Base-by-base conservation (phyloP, 176 grass and related monocot species). In the Triticum urartu region DNA sequence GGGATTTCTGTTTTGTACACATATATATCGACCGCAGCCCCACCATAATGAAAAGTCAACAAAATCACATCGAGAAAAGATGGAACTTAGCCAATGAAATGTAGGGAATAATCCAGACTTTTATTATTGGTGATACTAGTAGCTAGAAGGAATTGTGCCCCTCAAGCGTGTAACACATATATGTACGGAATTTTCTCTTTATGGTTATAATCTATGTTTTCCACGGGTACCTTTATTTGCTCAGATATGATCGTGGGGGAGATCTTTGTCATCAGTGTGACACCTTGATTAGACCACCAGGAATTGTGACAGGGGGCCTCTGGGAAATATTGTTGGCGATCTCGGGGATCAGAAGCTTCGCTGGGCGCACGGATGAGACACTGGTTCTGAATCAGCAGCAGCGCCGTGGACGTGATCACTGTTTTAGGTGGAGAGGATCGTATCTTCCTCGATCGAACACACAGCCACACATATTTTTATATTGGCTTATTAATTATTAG, bases 401-500 rank as follows among this genome's bases (percentile, higher is more conserved):
- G n/a, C n/a, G n/a, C 47, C 68, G 24, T 89, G 76, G 72, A 65
- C 78, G 79, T 75, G 80, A 90, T 90, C 80, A 35, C 58, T 47
- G 85, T 60, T 83, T 83, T 90, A 74, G 85, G 67, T 83, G 89
- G 89, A 74, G 65, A 79, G 59, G 34, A 87, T 90, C 85, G 67
- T 87, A 87, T 90, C 89, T 68, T 84, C 85, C 66, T 87, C 36
- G 43, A 79, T 74, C 42, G 32, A 33, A 83, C 24, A 63, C 21
- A 77, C 71, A 82, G 21, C 20, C 6, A 6, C 42, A 32, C 42
- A 7, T 30, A 56, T 4, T 76, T 77, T 77, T 68, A 52, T 67
- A 54, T 14, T 33, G 32, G 15, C 7, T 20, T 21, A 58, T 21
- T 58, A 18, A 58, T 52, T 62, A 58, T 52, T 62, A 20, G 33